phyloP scores from a whole-genome alignment of 2,329 filamentous ascomycete genomes.

The Fusarium euwallaceae region DNA sequence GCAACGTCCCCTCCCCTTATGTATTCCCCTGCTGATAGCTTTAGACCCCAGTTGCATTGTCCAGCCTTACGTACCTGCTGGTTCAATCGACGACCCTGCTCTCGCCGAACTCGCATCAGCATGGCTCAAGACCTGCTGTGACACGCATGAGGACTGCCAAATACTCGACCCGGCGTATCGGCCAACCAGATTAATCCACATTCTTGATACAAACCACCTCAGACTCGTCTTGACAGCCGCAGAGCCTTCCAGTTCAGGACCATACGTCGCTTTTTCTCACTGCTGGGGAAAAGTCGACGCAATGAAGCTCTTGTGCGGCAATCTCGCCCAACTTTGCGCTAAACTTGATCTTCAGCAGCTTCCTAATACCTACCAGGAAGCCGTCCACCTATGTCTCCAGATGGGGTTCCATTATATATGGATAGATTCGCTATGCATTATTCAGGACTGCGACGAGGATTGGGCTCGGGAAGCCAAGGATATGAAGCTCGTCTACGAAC shows the following conservation, averaged over 20 bases:
- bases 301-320: neutral
- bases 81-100: neutral
- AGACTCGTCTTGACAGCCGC: neutral
- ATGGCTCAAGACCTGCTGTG: neutral
- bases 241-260: neutral
- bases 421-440: neutral
- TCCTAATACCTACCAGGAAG: neutral
- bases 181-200: slow-evolving; percentile 1
- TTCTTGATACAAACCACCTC: neutral
- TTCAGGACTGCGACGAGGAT: neutral
- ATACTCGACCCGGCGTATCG: neutral
- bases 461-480: neutral
- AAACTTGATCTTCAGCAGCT: neutral
- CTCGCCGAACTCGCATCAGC: neutral
- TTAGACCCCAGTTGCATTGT: neutral
- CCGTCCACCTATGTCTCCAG: neutral
- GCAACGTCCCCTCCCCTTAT: neutral
- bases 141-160: neutral
- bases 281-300: neutral
- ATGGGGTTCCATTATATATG: neutral
- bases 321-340: neutral
- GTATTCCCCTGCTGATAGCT: neutral
- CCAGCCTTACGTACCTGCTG: neutral
- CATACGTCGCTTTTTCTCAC: slow-evolving; percentile 4
- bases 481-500: neutral